Conservation (phyloP, 192 early-diverging fungal species). For the Podila clonocystis region DNA sequence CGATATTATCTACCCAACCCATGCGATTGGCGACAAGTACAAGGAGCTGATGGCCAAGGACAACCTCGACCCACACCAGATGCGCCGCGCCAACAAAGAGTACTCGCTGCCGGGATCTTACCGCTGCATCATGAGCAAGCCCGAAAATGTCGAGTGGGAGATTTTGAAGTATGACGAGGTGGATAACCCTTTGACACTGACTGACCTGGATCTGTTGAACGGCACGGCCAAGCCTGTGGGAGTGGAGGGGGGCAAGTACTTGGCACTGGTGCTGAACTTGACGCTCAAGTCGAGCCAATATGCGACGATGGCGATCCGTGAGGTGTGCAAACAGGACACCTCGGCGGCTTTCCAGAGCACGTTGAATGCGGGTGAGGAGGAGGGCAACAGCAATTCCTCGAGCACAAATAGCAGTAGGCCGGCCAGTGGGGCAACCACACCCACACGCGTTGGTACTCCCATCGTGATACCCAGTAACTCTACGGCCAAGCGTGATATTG, state of each 20-base stretch:
- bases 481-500: constrained; percentile 26
- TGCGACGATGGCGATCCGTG: constrained; percentile 97
- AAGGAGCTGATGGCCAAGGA: constrained; percentile 76
- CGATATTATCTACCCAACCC: constrained; percentile 79
- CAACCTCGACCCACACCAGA: constrained; percentile 71
- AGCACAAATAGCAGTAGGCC: too few species aligned
- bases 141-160: constrained; percentile 67
- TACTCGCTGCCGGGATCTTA: constrained; percentile 75
- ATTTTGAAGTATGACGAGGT: constrained; percentile 76
- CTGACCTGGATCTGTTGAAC: constrained; percentile 71
- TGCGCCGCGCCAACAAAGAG: constrained; percentile 63
- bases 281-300: constrained; percentile 87
- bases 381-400: background rate
- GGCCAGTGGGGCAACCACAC: too few species aligned
- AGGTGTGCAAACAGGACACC: constrained; percentile 79
- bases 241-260: constrained; percentile 65
- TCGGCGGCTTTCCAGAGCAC: constrained; percentile 61
- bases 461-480: too few species aligned
- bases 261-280: constrained; percentile 81
- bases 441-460: too few species aligned
- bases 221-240: constrained; percentile 47
- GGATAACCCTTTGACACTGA: constrained; percentile 61
- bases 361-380: constrained; percentile 12
- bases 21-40: constrained; percentile 76
- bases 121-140: constrained; percentile 67